Conservation (phyloP, 2,329 filamentous ascomycete genomes). For the Aspergillus fischeri region DNA sequence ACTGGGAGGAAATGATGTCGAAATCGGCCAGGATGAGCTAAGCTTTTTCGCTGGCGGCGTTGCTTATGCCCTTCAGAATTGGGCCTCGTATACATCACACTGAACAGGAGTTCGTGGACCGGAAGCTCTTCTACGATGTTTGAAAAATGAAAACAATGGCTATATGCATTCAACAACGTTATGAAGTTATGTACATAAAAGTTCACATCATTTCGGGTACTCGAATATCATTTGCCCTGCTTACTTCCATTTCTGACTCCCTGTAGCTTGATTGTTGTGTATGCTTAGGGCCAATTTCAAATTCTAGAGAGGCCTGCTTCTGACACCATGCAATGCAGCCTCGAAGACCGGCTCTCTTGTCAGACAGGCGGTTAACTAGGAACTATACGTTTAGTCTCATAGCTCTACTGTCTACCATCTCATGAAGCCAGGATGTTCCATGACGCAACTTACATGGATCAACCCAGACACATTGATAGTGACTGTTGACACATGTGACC, state of each 20-base stretch:
- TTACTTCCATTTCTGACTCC: neutral
- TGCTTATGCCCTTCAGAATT: conserved; percentile 28
- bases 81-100: neutral
- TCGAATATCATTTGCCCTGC: neutral
- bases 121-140: neutral
- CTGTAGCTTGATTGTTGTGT: neutral
- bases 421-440: neutral
- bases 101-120: neutral
- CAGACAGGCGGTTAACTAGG: neutral
- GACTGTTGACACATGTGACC: neutral
- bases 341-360: neutral
- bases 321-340: neutral
- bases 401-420: no score
- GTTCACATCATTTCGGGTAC: neutral
- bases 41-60: conserved; percentile 39
- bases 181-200: neutral
- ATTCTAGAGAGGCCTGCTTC: neutral
- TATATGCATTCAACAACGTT: neutral
- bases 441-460: neutral
- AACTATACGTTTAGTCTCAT: no score
- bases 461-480: neutral
- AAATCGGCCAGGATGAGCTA: conserved; percentile 34
- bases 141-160: neutral
- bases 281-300: neutral
- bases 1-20: conserved; percentile 25